Percentiles rank a stretch among this genome's conserved stretches.
These are phyloP conservation scores for Raddia distichophylla DNA, from an alignment of 176 grass and related monocot species.

Conservation along the genomic window DNA sequence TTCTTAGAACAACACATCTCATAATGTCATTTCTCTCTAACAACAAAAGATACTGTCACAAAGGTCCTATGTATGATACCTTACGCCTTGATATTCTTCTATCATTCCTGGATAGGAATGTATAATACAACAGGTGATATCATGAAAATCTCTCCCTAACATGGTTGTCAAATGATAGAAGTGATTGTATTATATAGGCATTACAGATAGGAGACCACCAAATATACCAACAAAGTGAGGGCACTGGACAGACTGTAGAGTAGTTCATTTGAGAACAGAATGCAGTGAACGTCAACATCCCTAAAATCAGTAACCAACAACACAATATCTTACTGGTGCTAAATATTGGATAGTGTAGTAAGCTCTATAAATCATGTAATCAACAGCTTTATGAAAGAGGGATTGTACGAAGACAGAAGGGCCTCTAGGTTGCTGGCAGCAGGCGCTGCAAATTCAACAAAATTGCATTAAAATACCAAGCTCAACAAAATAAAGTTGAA, in stretches of 20 bases:
- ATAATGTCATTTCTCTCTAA: not conserved
- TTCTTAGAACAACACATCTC: not conserved
- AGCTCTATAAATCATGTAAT: not conserved
- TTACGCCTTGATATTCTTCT: not conserved
- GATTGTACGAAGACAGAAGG: no score
- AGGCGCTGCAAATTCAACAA: no score
- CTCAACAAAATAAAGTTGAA: no score
- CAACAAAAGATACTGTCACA: not conserved
- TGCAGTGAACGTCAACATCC: slow-evolving; percentile 5
- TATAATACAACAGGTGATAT: not conserved
- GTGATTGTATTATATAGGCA: not conserved
- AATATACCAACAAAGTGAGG: slow-evolving; percentile 24
- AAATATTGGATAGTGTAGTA: not conserved
- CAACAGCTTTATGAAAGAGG: no score
- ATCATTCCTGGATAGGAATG: not conserved
- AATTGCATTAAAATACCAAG: no score
- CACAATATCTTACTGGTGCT: not conserved
- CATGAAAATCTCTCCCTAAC: not conserved
- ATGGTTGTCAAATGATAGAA: not conserved
- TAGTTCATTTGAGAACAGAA: not conserved
- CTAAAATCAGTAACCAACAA: slow-evolving; percentile 13
- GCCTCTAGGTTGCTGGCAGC: no score
- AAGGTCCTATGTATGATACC: slow-evolving; percentile 1
- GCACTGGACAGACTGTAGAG: not conserved
- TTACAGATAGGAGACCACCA: not conserved